These are phyloP conservation scores for Sugiyamaella chiloensis DNA, from an alignment of 805 yeast species.

Conservation along the genomic window DNA sequence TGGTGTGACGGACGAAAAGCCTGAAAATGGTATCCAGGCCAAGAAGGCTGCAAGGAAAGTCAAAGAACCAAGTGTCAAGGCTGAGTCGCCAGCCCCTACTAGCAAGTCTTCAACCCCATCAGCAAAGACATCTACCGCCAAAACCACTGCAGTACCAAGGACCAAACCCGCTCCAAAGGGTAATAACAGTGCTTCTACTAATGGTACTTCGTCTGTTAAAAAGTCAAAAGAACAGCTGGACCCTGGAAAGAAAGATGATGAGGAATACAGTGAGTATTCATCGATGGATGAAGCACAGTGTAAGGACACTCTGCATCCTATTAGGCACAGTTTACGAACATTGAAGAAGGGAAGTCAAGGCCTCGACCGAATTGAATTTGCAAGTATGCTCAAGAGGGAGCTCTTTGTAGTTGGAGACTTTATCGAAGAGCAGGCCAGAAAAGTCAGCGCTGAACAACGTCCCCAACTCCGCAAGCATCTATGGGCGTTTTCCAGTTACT, in stretches of 20 bases:
- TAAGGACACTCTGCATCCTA: constrained; percentile 58
- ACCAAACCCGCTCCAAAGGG: background rate
- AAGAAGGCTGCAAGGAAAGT: background rate
- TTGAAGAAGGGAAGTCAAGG: constrained; percentile 72
- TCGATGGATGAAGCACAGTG: constrained; percentile 77
- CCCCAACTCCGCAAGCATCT: constrained; percentile 52
- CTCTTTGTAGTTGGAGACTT: constrained; percentile 70
- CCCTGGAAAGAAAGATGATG: constrained; percentile 7
- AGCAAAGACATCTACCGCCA: background rate
- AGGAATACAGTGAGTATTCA: constrained; percentile 54
- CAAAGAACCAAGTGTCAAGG: background rate
- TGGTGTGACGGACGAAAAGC: constrained; percentile 1
- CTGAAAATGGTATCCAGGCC: background rate
- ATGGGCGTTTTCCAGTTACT: constrained; percentile 80
- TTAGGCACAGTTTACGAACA: constrained; percentile 60
- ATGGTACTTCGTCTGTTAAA: constrained; percentile 1
- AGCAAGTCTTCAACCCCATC: constrained; percentile 1
- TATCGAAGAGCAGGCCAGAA: constrained; percentile 45
- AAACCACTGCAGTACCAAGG: background rate
- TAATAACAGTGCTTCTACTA: background rate
- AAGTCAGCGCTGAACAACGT: constrained; percentile 19
- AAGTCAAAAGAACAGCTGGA: background rate
- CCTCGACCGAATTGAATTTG: constrained; percentile 74
- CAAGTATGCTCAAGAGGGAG: constrained; percentile 62
- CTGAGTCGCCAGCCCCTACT: background rate